These are phyloP conservation scores for Globisporangium carolinianum DNA, from an alignment of 352 stramenopile species.

Conservation along the genomic window DNA sequence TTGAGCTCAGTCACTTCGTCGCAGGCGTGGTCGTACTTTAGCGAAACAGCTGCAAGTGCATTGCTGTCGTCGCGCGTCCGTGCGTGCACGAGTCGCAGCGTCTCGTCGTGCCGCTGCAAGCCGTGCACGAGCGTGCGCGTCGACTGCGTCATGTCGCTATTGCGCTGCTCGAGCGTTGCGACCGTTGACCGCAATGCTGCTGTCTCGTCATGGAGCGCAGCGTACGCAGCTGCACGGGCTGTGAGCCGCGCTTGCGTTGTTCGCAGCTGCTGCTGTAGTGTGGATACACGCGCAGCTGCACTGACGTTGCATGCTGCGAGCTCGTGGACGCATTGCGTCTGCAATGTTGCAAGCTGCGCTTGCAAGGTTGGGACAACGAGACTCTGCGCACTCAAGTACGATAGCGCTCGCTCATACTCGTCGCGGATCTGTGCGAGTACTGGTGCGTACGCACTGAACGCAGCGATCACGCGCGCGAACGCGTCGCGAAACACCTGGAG, in stretches of 20 bases:
- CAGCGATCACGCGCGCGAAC: conserved; percentile 42
- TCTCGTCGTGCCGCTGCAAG: conserved; percentile 72
- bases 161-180: conserved; percentile 20
- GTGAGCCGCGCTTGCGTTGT: conserved; percentile 45
- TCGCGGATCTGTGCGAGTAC: conserved; percentile 53
- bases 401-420: conserved; percentile 50
- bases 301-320: conserved; percentile 38
- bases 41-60: conserved; percentile 40
- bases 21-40: conserved; percentile 58
- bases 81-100: conserved; percentile 48
- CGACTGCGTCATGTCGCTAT: conserved; percentile 36
- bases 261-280: conserved; percentile 42
- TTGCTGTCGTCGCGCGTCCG: conserved; percentile 44
- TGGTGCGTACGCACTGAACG: conserved; percentile 60
- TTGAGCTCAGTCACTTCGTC: conserved; percentile 73
- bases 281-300: conserved; percentile 24
- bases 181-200: conserved; percentile 22
- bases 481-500: conserved; percentile 52
- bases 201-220: conserved; percentile 23
- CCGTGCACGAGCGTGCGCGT: conserved; percentile 53
- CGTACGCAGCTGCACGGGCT: conserved; percentile 40
- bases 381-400: conserved; percentile 20
- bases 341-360: conserved; percentile 41
- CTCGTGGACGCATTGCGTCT: conserved; percentile 57
- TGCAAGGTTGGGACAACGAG: conserved; percentile 46